A percentile compares a stretch with the other conserved stretches of the same genome.
These are phyloP conservation scores for Rhodotorula sp. DNA, from an alignment of 1,284 basidiomycete genomes.

Conservation along the genomic window DNA sequence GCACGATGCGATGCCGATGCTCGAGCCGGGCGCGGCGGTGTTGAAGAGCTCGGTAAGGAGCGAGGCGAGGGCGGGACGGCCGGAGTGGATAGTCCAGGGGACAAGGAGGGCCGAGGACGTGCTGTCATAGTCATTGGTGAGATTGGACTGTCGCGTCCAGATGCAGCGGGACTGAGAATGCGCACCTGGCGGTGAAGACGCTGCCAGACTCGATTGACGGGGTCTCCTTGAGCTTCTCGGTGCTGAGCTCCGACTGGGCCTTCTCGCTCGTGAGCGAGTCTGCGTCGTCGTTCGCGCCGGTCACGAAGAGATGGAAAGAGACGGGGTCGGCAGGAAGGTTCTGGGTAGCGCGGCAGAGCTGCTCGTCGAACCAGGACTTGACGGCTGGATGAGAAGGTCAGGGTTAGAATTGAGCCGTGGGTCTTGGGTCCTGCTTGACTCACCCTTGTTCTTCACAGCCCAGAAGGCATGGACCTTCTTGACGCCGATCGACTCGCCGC, in stretches of 20 bases:
- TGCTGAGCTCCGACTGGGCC: background rate
- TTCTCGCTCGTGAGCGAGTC: too few species aligned
- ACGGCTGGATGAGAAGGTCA: conserved; percentile 14
- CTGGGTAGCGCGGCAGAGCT: conserved; percentile 14
- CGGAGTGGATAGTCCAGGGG: conserved; percentile 8
- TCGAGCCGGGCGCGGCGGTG: background rate
- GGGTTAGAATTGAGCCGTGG: conserved; percentile 21
- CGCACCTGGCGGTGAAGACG: background rate
- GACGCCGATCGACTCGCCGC: conserved; percentile 38
- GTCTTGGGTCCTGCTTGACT: background rate
- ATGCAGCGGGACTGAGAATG: background rate
- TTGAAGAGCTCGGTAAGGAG: conserved; percentile 13
- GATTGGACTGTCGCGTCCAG: background rate
- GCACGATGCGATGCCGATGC: conserved; percentile 44
- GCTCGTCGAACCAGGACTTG: conserved; percentile 35
- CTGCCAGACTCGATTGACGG: background rate
- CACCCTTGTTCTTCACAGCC: conserved; percentile 37
- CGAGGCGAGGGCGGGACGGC: conserved; percentile 8
- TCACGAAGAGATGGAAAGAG: conserved; percentile 35
- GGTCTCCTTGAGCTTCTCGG: conserved; percentile 11
- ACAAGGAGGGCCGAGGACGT: conserved; percentile 3
- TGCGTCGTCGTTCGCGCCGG: background rate
- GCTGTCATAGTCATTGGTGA: background rate
- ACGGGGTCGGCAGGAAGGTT: conserved; percentile 11
- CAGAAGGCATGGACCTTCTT: conserved; percentile 33